Evolutionary conservation across 106 monocot genomes (phyloP).

Genomic region (Triglochin maritima): DNA sequence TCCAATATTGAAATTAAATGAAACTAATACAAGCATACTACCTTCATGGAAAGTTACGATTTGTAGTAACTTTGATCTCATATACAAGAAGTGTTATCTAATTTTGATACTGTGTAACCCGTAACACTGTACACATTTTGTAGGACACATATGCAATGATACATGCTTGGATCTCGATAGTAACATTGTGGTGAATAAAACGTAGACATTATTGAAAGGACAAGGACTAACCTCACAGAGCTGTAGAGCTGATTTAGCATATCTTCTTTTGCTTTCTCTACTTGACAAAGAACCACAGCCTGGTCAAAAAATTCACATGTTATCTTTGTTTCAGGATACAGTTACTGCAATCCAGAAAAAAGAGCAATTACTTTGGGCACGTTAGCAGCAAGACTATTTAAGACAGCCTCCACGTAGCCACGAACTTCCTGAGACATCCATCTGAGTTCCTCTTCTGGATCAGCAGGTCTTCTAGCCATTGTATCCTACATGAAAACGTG

Average conservation of each 20-base stretch:
- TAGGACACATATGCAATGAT: too few relatives aligned
- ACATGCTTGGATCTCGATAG: too few relatives aligned
- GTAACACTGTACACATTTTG: too few relatives aligned
- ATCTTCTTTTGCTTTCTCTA: conserved; percentile 97
- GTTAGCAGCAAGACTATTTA: conserved; percentile 98
- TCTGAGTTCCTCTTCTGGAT: conserved; percentile 94
- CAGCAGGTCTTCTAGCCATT: conserved; percentile 79
- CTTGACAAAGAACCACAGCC: conserved; percentile 94
- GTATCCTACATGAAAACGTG: conserved; percentile 33
- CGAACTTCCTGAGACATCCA: conserved; percentile 99
- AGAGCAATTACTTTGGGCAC: conserved; percentile 59
- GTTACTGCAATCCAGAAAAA: background rate
- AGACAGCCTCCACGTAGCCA: conserved; percentile 96
- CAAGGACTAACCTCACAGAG: conserved; percentile 52
- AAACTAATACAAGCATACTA: too few relatives aligned
- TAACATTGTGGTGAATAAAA: background rate
- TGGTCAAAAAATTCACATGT: conserved; percentile 18
- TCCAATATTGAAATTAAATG: too few relatives aligned
- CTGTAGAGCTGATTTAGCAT: conserved; percentile 98
- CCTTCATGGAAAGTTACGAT: too few relatives aligned
- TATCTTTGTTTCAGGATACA: conserved; percentile 1
- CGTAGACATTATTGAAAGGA: background rate
- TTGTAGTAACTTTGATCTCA: too few relatives aligned
- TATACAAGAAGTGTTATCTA: too few relatives aligned
- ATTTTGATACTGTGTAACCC: too few relatives aligned